A percentile compares a stretch with the other conserved stretches of the same genome.
Evolutionary conservation across 768 basidiomycete genomes (phyloP).

Genomic region (Boletus subcaerulescens): DNA sequence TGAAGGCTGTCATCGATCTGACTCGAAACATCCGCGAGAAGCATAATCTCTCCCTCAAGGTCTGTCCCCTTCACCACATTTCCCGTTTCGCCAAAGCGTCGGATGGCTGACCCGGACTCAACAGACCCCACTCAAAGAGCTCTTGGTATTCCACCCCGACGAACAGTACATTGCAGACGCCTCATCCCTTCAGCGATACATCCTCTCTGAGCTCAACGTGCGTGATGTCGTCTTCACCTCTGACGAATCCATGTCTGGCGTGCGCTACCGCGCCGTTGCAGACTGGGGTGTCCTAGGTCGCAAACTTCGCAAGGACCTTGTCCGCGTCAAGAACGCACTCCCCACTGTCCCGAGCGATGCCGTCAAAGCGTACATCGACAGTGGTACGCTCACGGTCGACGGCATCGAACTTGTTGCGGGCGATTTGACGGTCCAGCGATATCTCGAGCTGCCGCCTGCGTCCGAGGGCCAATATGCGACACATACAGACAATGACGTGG

Average conservation of each 20-base stretch:
- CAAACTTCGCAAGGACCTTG: constrained; percentile 90
- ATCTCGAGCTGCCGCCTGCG: constrained; percentile 71
- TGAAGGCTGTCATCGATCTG: constrained; percentile 94
- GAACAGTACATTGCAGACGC: constrained; percentile 82
- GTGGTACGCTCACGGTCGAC: constrained; percentile 78
- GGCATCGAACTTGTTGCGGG: constrained; percentile 88
- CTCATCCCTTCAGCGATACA: constrained; percentile 79
- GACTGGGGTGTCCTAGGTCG: constrained; percentile 95
- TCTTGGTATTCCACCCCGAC: constrained; percentile 91
- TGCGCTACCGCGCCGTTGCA: constrained; percentile 87
- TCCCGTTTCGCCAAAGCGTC: background rate
- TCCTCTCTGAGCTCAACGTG: constrained; percentile 93
- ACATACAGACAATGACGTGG: constrained; percentile 92
- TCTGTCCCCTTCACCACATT: constrained; percentile 29
- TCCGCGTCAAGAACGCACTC: constrained; percentile 83
- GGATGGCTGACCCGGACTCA: background rate
- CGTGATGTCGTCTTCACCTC: constrained; percentile 87
- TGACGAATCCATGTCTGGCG: constrained; percentile 81
- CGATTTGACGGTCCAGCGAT: constrained; percentile 90
- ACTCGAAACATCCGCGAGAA: constrained; percentile 85
- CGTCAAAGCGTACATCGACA: constrained; percentile 71
- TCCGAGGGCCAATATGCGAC: constrained; percentile 68
- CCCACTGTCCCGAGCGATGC: constrained; percentile 78
- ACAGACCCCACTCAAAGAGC: constrained; percentile 88
- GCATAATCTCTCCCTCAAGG: constrained; percentile 87